phyloP scores from a whole-genome alignment of 768 basidiomycete genomes.

The Obba rivulosa region DNA sequence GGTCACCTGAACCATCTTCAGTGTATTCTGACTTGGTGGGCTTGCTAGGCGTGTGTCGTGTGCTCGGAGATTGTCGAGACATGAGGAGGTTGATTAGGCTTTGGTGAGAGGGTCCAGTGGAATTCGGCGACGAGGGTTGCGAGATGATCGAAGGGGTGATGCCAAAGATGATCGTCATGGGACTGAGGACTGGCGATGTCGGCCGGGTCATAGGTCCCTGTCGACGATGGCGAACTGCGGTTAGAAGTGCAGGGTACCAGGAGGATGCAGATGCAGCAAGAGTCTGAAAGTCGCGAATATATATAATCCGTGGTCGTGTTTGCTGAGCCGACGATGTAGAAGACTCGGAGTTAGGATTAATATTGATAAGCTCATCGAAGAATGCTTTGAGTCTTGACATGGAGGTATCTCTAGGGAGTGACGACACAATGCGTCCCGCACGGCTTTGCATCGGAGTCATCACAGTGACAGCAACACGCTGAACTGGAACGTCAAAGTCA shows the following conservation, averaged over 20 bases:
- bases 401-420: conserved; percentile 25
- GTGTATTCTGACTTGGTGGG: conserved; percentile 48
- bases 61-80: conserved; percentile 33
- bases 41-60: conserved; percentile 28
- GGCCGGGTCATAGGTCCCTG: conserved; percentile 57
- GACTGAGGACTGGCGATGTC: conserved; percentile 55
- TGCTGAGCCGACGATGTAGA: conserved; percentile 13
- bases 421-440: conserved; percentile 6
- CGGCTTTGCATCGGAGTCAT: conserved; percentile 26
- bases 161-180: conserved; percentile 85
- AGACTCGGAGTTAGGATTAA: conserved; percentile 27
- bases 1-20: conserved; percentile 61
- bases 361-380: conserved; percentile 74
- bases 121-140: conserved; percentile 26
- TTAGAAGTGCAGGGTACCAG: conserved; percentile 80
- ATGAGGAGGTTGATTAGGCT: conserved; percentile 42
- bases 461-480: conserved; percentile 36
- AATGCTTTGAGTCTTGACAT: conserved; percentile 54
- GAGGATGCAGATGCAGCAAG: conserved; percentile 63
- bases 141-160: conserved; percentile 71
- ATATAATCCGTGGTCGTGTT: conserved; percentile 68
- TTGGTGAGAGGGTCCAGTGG: conserved; percentile 23
- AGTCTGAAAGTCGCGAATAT: conserved; percentile 77
- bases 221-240: conserved; percentile 73
- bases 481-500: conserved; percentile 37